Percentiles rank a stretch among this genome's conserved stretches.
Conservation (phyloP, 2,329 filamentous ascomycete genomes). For the Colletotrichum abscissum region DNA sequence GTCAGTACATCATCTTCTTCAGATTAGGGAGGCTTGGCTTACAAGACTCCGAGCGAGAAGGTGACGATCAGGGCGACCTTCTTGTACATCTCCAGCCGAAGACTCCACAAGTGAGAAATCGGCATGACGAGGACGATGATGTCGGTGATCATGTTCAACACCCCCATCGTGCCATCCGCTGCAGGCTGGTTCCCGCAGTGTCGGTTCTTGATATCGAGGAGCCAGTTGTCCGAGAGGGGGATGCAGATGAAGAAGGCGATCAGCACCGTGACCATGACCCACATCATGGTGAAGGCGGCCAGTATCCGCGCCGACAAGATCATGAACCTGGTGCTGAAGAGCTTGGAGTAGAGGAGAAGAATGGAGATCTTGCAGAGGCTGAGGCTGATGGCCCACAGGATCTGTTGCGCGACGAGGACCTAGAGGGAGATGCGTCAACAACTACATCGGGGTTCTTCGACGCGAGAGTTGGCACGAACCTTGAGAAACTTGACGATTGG, state of each 20-base stretch:
- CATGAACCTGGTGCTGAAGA: conserved; percentile 43
- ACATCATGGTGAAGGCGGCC: conserved; percentile 41
- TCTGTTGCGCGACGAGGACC: conserved; percentile 41
- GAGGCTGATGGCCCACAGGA: conserved; percentile 45
- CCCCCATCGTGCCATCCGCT: conserved; percentile 44
- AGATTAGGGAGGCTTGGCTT: conserved; percentile 26
- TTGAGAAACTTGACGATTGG: conserved; percentile 32
- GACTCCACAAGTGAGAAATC: conserved; percentile 40
- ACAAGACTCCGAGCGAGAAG: conserved; percentile 49
- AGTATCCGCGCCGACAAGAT: conserved; percentile 39
- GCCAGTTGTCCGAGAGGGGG: conserved; percentile 50
- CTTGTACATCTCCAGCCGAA: conserved; percentile 42
- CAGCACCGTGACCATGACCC: conserved; percentile 43
- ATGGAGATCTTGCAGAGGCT: conserved; percentile 44
- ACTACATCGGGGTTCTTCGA: background rate
- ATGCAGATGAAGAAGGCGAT: conserved; percentile 48
- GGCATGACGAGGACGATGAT: conserved; percentile 41
- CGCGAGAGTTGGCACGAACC: background rate
- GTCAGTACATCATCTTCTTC: background rate
- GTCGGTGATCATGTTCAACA: conserved; percentile 40
- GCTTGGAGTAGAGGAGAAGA: conserved; percentile 42
- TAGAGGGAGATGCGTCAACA: background rate
- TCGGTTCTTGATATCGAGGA: conserved; percentile 34
- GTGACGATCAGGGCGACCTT: conserved; percentile 44
- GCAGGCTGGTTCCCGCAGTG: conserved; percentile 41